Conservation (phyloP, 1,139 yeast genomes). For the Yamadazyma oceani region DNA sequence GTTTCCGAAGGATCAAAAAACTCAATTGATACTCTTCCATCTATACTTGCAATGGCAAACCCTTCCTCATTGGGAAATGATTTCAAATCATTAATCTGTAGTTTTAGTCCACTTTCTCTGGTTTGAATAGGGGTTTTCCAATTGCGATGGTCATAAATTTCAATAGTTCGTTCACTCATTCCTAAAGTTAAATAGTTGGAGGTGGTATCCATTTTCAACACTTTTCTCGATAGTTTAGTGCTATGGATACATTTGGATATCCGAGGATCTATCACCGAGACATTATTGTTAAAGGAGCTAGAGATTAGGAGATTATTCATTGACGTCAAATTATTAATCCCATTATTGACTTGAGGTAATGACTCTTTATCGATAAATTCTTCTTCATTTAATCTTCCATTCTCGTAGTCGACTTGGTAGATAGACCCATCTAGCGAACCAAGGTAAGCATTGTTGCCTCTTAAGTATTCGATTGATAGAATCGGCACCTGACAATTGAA, state of each 20-base stretch:
- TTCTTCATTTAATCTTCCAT: conserved; percentile 24
- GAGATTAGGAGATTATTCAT: conserved; percentile 16
- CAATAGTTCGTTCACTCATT: conserved; percentile 52
- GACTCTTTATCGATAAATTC: conserved; percentile 12
- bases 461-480: conserved; percentile 18
- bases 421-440: conserved; percentile 46
- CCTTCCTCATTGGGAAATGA: conserved; percentile 60
- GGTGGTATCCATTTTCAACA: conserved; percentile 63
- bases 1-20: conserved; percentile 55
- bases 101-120: conserved; percentile 71
- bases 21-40: conserved; percentile 85
- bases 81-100: conserved; percentile 63
- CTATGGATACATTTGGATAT: conserved; percentile 4
- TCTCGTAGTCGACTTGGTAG: conserved; percentile 44
- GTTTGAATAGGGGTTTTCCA: conserved; percentile 45
- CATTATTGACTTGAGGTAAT: conserved; percentile 18
- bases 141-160: conserved; percentile 58
- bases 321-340: conserved; percentile 29
- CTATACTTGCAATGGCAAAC: conserved; percentile 78
- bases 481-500: conserved; percentile 21
- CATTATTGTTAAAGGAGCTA: conserved; percentile 11
- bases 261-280: conserved; percentile 20
- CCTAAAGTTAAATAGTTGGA: conserved; percentile 53
- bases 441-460: conserved; percentile 23
- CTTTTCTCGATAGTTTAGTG: conserved; percentile 39